phyloP scores from a whole-genome alignment of 345 rosid species.

The Salix caprea region DNA sequence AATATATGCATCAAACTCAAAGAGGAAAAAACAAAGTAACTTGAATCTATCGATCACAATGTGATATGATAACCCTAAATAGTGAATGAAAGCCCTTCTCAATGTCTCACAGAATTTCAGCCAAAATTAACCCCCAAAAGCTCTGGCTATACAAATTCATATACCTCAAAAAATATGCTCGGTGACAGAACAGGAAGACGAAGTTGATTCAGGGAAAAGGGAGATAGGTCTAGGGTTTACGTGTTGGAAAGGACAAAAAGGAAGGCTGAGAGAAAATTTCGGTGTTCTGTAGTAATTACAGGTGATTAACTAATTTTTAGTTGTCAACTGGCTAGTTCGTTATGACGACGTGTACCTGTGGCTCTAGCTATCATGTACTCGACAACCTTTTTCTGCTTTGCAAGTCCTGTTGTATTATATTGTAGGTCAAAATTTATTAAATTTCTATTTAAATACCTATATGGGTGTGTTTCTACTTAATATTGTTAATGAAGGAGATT shows the following conservation, averaged over 20 bases:
- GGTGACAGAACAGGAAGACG: not conserved
- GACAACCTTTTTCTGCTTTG: no score
- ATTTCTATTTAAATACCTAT: no score
- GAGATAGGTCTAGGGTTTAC: not conserved
- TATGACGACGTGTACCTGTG: no score
- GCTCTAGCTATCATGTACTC: not conserved
- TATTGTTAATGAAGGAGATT: no score
- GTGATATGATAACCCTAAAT: not conserved
- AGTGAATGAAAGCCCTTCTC: no score
- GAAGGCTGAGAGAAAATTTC: slow-evolving; percentile 4
- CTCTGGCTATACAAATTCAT: no score
- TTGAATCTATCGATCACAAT: not conserved
- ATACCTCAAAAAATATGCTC: no score
- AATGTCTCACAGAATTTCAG: not conserved
- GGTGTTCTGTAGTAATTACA: not conserved
- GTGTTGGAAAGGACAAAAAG: not conserved
- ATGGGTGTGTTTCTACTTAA: fast-evolving
- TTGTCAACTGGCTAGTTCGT: not conserved
- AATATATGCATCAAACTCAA: not conserved
- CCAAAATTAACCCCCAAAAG: not conserved
- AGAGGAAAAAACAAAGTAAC: not conserved
- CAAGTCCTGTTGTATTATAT: no score
- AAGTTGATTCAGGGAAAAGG: not conserved
- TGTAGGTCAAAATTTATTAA: no score
- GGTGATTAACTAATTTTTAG: not conserved